phyloP scores from a whole-genome alignment of 83 land plant species.

The Picea abies region DNA sequence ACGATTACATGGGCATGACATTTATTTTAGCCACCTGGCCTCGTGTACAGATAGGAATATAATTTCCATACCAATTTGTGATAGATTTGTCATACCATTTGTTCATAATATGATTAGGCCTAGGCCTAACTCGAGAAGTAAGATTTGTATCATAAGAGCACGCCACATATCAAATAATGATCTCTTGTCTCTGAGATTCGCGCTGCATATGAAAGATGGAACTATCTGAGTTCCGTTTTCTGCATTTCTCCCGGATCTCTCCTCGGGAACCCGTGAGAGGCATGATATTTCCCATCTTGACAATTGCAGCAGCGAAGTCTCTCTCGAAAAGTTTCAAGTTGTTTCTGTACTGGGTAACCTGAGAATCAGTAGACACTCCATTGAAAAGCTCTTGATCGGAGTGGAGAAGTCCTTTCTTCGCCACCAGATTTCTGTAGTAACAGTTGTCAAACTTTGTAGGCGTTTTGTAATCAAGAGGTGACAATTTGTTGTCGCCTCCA shows the following conservation, averaged over 20 bases:
- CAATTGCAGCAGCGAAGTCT: conserved; percentile 42
- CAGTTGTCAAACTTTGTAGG: conserved; percentile 54
- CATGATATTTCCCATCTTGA: conserved; percentile 66
- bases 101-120: too few relatives aligned
- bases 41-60: too few relatives aligned
- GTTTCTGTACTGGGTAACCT: conserved; percentile 29
- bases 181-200: too few relatives aligned
- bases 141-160: too few relatives aligned
- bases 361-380: conserved; percentile 1
- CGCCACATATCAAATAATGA: too few relatives aligned
- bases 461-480: conserved; percentile 40
- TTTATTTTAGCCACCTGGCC: too few relatives aligned
- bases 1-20: too few relatives aligned
- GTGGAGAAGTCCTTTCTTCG: not conserved
- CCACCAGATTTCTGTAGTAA: conserved; percentile 55
- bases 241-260: conserved; percentile 40
- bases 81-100: too few relatives aligned
- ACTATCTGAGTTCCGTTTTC: conserved; percentile 21
- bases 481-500: not conserved
- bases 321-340: conserved; percentile 33
- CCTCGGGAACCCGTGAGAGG: conserved; percentile 53
- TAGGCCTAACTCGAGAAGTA: too few relatives aligned
- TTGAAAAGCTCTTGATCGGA: not conserved
- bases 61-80: too few relatives aligned
- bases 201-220: too few relatives aligned